Evolutionary conservation across 2,329 filamentous ascomycete genomes (phyloP), one percentile per base, ranked within the genome.

Genomic region (Tricladium varicosporioides): DNA sequence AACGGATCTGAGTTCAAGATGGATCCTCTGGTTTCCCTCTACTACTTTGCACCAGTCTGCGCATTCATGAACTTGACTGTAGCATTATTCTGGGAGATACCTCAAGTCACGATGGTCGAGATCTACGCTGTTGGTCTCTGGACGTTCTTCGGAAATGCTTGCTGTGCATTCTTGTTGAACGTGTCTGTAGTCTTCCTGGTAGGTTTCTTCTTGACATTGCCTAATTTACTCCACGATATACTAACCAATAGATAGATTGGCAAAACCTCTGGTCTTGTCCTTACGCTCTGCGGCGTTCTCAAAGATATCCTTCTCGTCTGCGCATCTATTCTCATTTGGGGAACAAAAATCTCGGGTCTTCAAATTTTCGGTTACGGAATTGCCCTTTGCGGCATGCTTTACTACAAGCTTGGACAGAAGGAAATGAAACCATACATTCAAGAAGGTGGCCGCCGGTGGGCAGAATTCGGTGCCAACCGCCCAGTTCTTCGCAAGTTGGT

Each of bases 1-100:
- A 92, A 86, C 78, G 89, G 87, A 44, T 81, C 87, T 51, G 89
- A 93, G 75, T 93, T 88, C 83, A 93, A 93, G 83, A 94, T 94
- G 91, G 90, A 94, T 72, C 90, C 90, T 15, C 79, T 94, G 18
- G 90, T 94, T 54, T 94, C 90, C 31, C 83, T 94, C 11, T 94
- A 94, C 82, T 94, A 94, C 80, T 94, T 92, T 67, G 91, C 91
- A 1, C 90, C 90, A 14, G 85, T 91, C 56, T 94, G 90, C 74
- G 90, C 90, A 48, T 76, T 83, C 71, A 92, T 94, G 85, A 94
- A 94, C 78, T 83, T 86, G 65, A 70, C 84, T 11, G 83, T 92
- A 48, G 87, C 88, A 54, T 76, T 93, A 32, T 76, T 90, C 70
- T 86, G 87, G 76, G 90, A 94, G 74, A 73, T 92, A 2, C 88